A percentile compares a stretch with the other conserved stretches of the same genome.
These are phyloP conservation scores for Oryza officinalis DNA, from an alignment of 176 grass and related monocot genomes.

Conservation along the genomic window DNA sequence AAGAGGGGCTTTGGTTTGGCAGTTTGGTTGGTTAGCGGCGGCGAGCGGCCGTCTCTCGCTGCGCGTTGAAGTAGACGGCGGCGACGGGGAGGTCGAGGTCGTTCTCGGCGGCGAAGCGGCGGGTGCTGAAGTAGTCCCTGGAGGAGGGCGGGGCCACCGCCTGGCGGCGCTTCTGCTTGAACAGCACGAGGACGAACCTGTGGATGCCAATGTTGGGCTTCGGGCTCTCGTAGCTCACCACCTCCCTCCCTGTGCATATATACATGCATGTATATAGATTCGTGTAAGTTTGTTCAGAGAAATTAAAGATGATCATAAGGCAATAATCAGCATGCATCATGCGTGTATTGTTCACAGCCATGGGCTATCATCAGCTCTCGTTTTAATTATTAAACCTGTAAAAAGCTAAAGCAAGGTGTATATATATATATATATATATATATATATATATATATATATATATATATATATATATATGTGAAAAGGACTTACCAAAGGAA, in stretches of 20 bases:
- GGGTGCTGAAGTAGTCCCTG: slow-evolving; percentile 64
- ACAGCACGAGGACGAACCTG: slow-evolving; percentile 65
- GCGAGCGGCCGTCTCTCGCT: slow-evolving; percentile 73
- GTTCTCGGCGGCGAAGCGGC: slow-evolving; percentile 54
- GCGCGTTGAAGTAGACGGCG: slow-evolving; percentile 77
- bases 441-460: not conserved
- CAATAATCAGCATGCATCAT: not conserved
- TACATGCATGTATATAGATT: not conserved
- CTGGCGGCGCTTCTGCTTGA: slow-evolving; percentile 66
- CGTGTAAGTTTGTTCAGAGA: slow-evolving; percentile 1
- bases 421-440: too few species aligned
- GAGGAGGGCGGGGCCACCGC: slow-evolving; percentile 34
- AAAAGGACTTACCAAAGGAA: slow-evolving; percentile 68
- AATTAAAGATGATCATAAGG: not conserved
- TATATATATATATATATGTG: not conserved
- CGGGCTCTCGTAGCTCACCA: slow-evolving; percentile 63
- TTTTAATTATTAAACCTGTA: not conserved
- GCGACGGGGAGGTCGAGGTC: slow-evolving; percentile 66
- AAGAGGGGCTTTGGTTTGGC: not conserved
- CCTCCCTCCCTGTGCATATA: slow-evolving; percentile 49
- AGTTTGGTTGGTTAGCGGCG: slow-evolving; percentile 50
- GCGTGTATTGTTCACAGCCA: not conserved
- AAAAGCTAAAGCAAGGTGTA: slow-evolving; percentile 5
- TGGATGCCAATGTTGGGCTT: slow-evolving; percentile 73
- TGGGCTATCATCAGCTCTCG: not conserved